A percentile compares a stretch with the other conserved stretches of the same genome.
These are phyloP conservation scores for Eucalyptus marginata DNA, from an alignment of 345 rosid species.

Conservation along the genomic window DNA sequence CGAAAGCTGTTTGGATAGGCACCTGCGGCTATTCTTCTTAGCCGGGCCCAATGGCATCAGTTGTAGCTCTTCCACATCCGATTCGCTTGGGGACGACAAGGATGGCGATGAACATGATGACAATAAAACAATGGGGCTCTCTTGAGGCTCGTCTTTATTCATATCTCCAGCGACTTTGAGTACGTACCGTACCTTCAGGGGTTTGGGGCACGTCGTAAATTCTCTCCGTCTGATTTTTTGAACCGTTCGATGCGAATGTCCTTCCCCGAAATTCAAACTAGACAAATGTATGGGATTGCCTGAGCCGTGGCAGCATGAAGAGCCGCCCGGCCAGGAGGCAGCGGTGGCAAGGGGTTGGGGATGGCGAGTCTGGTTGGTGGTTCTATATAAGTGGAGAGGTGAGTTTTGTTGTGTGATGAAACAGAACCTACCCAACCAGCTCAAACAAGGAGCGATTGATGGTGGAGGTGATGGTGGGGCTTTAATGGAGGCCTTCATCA, in stretches of 20 bases:
- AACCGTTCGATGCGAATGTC: not conserved
- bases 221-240: not conserved
- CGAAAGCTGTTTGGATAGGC: conserved; percentile 62
- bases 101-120: not conserved
- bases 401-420: not conserved
- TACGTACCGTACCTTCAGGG: not conserved
- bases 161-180: not conserved
- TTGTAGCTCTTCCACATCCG: not conserved
- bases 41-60: not conserved
- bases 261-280: not conserved
- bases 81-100: not conserved
- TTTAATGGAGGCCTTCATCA: not conserved
- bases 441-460: not conserved
- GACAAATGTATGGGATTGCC: not conserved
- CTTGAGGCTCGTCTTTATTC: not conserved
- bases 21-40: not conserved
- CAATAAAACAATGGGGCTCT: not conserved
- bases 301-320: not conserved
- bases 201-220: not conserved
- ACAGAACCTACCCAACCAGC: not conserved
- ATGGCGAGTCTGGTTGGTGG: not conserved
- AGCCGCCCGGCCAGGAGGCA: not conserved
- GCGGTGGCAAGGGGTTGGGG: not conserved
- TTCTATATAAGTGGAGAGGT: not conserved
- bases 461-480: not conserved